Percentiles rank a stretch among this genome's conserved stretches.
Conservation (phyloP, 192 early-diverging fungal species). For the Backusella psychrophila region DNA sequence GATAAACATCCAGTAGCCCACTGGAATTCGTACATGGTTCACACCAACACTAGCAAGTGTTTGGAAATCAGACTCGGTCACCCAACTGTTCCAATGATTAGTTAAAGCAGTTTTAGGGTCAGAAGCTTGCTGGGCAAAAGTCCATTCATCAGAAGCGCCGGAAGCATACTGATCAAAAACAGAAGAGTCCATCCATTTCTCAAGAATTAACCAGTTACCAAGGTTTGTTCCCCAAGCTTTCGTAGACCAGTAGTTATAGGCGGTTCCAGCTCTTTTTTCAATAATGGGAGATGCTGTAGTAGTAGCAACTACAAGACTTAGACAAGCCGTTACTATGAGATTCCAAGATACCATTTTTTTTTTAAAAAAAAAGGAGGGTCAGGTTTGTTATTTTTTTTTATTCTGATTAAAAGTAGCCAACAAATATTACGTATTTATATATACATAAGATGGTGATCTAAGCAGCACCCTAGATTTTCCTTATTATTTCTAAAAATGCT, state of each 20-base stretch:
- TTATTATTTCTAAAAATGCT: background rate
- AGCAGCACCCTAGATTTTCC: background rate
- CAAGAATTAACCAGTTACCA: slow-evolving; percentile 58
- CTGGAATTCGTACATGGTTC: slow-evolving; percentile 57
- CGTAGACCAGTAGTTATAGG: slow-evolving; percentile 27
- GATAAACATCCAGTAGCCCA: slow-evolving; percentile 63
- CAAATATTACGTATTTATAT: background rate
- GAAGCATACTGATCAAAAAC: slow-evolving; percentile 39
- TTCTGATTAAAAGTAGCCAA: background rate
- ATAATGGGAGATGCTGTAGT: background rate
- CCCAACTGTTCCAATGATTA: slow-evolving; percentile 56
- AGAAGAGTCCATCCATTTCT: slow-evolving; percentile 55
- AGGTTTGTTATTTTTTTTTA: background rate
- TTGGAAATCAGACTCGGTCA: slow-evolving; percentile 50
- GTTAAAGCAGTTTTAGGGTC: slow-evolving; percentile 34
- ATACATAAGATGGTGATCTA: background rate
- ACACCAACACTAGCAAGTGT: slow-evolving; percentile 43
- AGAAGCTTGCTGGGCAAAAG: slow-evolving; percentile 47
- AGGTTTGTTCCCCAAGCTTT: slow-evolving; percentile 56
- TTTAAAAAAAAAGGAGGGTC: background rate
- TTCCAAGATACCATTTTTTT: background rate
- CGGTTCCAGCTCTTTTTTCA: slow-evolving; percentile 12
- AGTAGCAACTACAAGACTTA: background rate
- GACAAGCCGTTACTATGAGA: background rate
- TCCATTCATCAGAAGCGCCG: slow-evolving; percentile 56